Conservation (phyloP, 805 yeast genomes). For the Ogataea salicorniae region DNA sequence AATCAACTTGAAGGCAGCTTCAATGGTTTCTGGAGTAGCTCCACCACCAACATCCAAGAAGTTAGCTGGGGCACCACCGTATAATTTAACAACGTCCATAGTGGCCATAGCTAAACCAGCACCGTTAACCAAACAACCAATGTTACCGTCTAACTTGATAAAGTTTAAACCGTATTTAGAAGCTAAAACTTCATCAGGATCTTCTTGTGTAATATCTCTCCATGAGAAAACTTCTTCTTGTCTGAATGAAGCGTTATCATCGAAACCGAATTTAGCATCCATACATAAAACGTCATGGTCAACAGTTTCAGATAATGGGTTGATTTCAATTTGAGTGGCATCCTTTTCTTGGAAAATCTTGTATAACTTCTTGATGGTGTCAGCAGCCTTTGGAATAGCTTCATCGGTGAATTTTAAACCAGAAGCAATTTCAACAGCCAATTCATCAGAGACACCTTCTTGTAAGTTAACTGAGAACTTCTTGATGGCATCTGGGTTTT, state of each 20-base stretch:
- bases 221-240: slow-evolving; percentile 91
- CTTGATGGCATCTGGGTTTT: slow-evolving; percentile 86
- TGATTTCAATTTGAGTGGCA: slow-evolving; percentile 97
- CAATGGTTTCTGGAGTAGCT: slow-evolving; percentile 97
- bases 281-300: slow-evolving; percentile 90
- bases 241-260: slow-evolving; percentile 93
- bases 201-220: slow-evolving; percentile 98
- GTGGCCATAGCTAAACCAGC: slow-evolving; percentile 99
- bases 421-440: slow-evolving; percentile 72
- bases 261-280: slow-evolving; percentile 99
- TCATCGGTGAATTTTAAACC: slow-evolving; percentile 74
- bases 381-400: slow-evolving; percentile 83
- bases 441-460: slow-evolving; percentile 71
- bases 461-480: slow-evolving; percentile 75
- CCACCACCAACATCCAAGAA: slow-evolving; percentile 99
- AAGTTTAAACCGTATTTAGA: slow-evolving; percentile 86
- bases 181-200: slow-evolving; percentile 94
- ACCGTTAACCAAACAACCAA: slow-evolving; percentile 98
- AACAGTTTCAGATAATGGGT: slow-evolving; percentile 91
- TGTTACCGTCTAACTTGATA: slow-evolving; percentile 96
- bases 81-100: slow-evolving; percentile 96
- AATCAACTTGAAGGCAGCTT: slow-evolving; percentile 92
- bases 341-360: slow-evolving; percentile 86
- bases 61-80: slow-evolving; percentile 99
- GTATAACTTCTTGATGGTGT: slow-evolving; percentile 80